These are phyloP conservation scores for Penicillium bialowiezense DNA, from an alignment of 495 filamentous ascomycete genomes.

Conservation along the genomic window DNA sequence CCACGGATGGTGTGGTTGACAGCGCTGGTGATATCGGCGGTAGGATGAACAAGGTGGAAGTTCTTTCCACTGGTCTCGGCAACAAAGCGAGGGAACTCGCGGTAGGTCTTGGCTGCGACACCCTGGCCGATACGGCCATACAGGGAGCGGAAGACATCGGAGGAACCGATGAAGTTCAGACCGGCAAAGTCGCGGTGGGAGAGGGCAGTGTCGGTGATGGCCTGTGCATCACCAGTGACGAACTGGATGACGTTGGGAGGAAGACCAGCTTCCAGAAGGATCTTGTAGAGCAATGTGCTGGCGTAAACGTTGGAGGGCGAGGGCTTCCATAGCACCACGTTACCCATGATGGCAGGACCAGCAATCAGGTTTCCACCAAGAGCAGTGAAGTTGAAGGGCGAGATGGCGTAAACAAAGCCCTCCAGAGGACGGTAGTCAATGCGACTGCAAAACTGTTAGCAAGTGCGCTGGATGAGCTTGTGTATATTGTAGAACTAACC, in stretches of 20 bases:
- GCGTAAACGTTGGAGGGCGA: slow-evolving; percentile 73
- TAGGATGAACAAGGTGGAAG: slow-evolving; percentile 77
- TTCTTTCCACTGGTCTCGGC: slow-evolving; percentile 92
- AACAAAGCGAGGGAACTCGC: slow-evolving; percentile 75
- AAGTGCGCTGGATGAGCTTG: no score
- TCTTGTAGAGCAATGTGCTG: slow-evolving; percentile 74
- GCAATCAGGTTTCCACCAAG: slow-evolving; percentile 76
- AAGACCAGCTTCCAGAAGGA: slow-evolving; percentile 83
- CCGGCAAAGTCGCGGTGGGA: slow-evolving; percentile 69
- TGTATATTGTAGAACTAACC: slow-evolving; percentile 43
- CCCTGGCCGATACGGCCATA: slow-evolving; percentile 69
- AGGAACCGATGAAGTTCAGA: slow-evolving; percentile 80
- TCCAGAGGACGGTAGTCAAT: slow-evolving; percentile 81
- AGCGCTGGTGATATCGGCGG: slow-evolving; percentile 73
- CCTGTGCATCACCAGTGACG: slow-evolving; percentile 71
- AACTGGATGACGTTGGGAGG: slow-evolving; percentile 81
- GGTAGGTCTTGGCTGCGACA: slow-evolving; percentile 65
- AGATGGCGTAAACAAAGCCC: slow-evolving; percentile 83
- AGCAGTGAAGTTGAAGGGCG: slow-evolving; percentile 89
- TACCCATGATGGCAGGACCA: slow-evolving; percentile 74
- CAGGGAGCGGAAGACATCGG: slow-evolving; percentile 73
- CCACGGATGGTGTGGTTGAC: slow-evolving; percentile 79
- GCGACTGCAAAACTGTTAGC: slow-evolving; percentile 33
- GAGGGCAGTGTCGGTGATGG: slow-evolving; percentile 67
- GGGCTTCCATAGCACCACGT: slow-evolving; percentile 88